These are phyloP conservation scores for Crepidotus variabilis DNA, from an alignment of 768 basidiomycete genomes.

Conservation along the genomic window DNA sequence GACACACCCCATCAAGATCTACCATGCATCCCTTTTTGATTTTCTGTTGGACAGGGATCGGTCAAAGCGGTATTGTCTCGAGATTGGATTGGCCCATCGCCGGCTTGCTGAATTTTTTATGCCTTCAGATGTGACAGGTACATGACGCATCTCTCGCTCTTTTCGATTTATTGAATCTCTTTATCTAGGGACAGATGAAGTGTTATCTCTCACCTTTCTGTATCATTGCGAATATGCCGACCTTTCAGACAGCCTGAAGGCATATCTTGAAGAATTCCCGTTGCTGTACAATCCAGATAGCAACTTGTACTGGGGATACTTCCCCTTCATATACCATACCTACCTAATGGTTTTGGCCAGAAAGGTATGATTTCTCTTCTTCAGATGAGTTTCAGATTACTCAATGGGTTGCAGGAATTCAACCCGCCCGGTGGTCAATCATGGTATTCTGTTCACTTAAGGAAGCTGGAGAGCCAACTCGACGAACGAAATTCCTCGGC, in stretches of 20 bases:
- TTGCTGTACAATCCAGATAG: not conserved
- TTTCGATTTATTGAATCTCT: not conserved
- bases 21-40: constrained; percentile 4
- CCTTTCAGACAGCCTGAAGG: not conserved
- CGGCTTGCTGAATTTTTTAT: not conserved
- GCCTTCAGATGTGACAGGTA: not conserved
- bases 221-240: not conserved
- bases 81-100: not conserved
- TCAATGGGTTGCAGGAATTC: not conserved
- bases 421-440: not conserved
- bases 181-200: not conserved
- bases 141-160: not conserved
- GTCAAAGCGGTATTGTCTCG: not conserved
- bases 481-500: not conserved
- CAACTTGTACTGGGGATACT: not conserved
- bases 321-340: not conserved
- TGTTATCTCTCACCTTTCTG: not conserved
- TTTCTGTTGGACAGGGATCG: constrained; percentile 4
- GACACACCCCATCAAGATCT: constrained; percentile 2
- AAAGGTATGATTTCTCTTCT: not conserved
- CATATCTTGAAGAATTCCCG: not conserved
- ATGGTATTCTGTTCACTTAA: not conserved
- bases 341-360: not conserved
- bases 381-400: not conserved
- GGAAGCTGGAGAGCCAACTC: not conserved